Evolutionary conservation across 225 moss, liverwort and hornwort genomes (phyloP).

Genomic region (Polytrichum commune): DNA sequence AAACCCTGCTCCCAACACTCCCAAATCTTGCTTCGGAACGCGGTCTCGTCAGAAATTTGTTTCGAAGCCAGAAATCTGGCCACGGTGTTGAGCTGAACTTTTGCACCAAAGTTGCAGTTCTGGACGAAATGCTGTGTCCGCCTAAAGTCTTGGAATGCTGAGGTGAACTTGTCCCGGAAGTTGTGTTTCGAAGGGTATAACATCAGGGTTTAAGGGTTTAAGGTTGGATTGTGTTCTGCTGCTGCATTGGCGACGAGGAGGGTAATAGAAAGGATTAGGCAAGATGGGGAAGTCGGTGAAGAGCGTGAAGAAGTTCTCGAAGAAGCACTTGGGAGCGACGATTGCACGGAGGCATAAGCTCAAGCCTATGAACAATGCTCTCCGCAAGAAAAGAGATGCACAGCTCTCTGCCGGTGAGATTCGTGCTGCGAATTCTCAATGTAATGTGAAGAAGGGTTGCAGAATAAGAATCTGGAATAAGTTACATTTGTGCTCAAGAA

Average conservation of each 20-base stretch:
- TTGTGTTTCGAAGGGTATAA: not conserved
- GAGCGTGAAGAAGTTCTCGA: slow-evolving; percentile 85
- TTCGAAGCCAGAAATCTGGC: not conserved
- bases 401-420: slow-evolving; percentile 34
- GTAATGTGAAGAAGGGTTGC: slow-evolving; percentile 1
- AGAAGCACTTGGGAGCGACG: slow-evolving; percentile 80
- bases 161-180: not conserved
- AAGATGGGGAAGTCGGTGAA: slow-evolving; percentile 72
- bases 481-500: too few species aligned
- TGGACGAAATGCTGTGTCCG: too few species aligned
- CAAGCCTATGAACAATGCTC: slow-evolving; percentile 88
- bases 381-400: slow-evolving; percentile 67
- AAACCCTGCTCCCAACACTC: not conserved
- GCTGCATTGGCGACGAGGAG: not conserved
- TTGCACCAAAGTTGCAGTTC: not conserved
- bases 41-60: not conserved
- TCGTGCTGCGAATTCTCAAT: not conserved
- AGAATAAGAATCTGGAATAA: too few species aligned
- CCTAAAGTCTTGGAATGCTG: too few species aligned
- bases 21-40: not conserved
- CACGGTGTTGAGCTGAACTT: not conserved
- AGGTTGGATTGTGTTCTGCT: not conserved
- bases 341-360: slow-evolving; percentile 78
- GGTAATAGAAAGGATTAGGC: slow-evolving; percentile 5
- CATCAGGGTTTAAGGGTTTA: not conserved